A percentile compares a stretch with the other conserved stretches of the same genome.
phyloP scores from a whole-genome alignment of 306 rosid genomes.

The Neltuma alba region DNA sequence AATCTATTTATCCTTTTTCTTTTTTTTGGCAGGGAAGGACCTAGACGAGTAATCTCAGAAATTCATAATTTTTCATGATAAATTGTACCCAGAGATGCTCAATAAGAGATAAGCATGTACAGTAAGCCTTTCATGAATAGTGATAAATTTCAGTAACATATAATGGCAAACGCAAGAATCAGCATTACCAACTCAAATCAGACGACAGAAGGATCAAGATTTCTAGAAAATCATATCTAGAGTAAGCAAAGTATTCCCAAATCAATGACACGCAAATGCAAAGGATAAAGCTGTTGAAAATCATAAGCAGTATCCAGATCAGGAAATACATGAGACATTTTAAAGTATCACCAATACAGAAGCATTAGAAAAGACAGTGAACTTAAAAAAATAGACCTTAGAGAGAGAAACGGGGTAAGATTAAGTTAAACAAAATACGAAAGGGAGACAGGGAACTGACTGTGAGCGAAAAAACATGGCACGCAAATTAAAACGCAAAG shows the following conservation, averaged over 20 bases:
- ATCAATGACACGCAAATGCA: neutral
- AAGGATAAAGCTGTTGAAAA: neutral
- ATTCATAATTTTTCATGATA: no score
- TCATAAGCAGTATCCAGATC: conserved; percentile 4
- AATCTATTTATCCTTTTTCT: no score
- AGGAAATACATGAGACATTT: conserved; percentile 6
- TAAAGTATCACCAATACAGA: conserved; percentile 9
- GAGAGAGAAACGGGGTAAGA: conserved; percentile 40
- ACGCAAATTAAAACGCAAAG: conserved; percentile 40
- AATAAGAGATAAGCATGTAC: no score
- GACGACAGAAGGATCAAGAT: no score
- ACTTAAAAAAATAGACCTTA: conserved; percentile 38
- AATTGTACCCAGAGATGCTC: no score
- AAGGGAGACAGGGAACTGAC: conserved; percentile 31
- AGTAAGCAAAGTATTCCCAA: neutral
- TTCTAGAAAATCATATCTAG: neutral
- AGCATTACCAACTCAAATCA: neutral
- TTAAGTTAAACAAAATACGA: conserved; percentile 46
- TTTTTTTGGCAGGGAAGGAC: no score
- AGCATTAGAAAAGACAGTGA: conserved; percentile 1
- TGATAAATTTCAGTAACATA: no score
- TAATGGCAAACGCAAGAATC: no score
- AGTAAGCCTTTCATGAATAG: no score
- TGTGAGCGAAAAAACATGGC: conserved; percentile 41
- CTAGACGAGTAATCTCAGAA: no score